phyloP scores from a whole-genome alignment of 176 grass and related monocot genomes.

The Coix lacrymajobi region DNA sequence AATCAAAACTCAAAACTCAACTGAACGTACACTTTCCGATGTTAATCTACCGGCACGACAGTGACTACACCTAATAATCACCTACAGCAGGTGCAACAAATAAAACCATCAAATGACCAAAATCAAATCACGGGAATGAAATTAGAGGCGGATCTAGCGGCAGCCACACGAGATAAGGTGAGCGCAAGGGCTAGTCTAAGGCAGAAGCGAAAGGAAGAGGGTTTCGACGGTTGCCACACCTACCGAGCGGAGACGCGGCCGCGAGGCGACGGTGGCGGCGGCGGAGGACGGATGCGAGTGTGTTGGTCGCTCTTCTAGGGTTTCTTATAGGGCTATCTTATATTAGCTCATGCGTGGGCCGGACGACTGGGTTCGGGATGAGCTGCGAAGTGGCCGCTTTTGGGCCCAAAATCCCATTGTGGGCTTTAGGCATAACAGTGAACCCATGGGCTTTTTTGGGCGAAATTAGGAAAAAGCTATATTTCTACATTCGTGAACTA shows the following conservation, averaged over 20 bases:
- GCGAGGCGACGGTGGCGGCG: neutral
- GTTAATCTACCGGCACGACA: neutral
- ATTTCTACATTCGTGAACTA: neutral
- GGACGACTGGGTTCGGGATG: neutral
- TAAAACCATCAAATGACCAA: neutral
- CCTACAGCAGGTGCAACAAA: neutral
- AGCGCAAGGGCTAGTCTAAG: neutral
- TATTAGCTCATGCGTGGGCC: neutral
- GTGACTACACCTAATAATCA: neutral
- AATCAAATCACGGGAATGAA: neutral
- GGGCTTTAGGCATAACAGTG: neutral
- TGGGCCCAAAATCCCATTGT: neutral
- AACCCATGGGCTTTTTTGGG: neutral
- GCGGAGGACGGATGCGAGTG: neutral
- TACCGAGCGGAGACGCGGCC: neutral
- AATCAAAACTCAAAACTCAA: neutral
- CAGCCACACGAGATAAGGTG: neutral
- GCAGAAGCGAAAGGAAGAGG: neutral
- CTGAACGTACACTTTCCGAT: neutral
- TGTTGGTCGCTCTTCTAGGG: neutral
- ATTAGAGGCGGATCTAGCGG: neutral
- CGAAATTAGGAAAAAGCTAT: neutral
- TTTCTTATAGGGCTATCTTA: conserved; percentile 8
- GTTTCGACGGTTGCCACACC: neutral
- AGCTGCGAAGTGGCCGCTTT: neutral